A percentile compares a stretch with the other conserved stretches of the same genome.
phyloP scores from a whole-genome alignment of 2,329 filamentous ascomycete genomes.

The Penicillium concentricum region DNA sequence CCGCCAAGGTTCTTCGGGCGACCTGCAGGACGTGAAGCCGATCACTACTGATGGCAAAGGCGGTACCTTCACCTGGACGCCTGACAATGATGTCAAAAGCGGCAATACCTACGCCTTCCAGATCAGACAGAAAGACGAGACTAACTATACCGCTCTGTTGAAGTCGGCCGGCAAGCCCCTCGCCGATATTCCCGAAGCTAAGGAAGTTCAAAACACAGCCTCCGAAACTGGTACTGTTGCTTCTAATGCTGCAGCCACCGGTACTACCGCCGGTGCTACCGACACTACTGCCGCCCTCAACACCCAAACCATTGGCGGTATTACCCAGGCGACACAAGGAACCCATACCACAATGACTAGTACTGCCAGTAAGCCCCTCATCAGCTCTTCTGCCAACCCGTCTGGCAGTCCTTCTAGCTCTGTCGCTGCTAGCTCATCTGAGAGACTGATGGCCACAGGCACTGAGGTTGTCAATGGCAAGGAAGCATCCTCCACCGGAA shows the following conservation, averaged over 20 bases:
- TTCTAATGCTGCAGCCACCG: background rate
- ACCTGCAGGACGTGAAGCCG: conserved; percentile 52
- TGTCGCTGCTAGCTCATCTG: conserved; percentile 15
- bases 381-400: conserved; percentile 22
- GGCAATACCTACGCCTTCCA: conserved; percentile 58
- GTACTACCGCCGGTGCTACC: conserved; percentile 5
- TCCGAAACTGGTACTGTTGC: background rate
- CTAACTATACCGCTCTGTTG: conserved; percentile 59
- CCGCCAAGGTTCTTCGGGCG: conserved; percentile 50
- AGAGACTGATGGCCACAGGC: conserved; percentile 10
- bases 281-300: conserved; percentile 4
- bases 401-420: conserved; percentile 23
- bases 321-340: conserved; percentile 1
- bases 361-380: conserved; percentile 59
- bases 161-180: conserved; percentile 37
- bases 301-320: background rate
- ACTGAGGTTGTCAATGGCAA: conserved; percentile 12
- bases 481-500: conserved; percentile 11
- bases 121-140: conserved; percentile 52
- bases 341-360: conserved; percentile 45
- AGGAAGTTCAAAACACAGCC: conserved; percentile 6
- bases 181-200: conserved; percentile 1
- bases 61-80: conserved; percentile 54
- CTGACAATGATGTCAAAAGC: conserved; percentile 43
- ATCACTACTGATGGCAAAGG: conserved; percentile 49